phyloP scores from a whole-genome alignment of 208 protist species.

The Tetramitus jugosus region DNA sequence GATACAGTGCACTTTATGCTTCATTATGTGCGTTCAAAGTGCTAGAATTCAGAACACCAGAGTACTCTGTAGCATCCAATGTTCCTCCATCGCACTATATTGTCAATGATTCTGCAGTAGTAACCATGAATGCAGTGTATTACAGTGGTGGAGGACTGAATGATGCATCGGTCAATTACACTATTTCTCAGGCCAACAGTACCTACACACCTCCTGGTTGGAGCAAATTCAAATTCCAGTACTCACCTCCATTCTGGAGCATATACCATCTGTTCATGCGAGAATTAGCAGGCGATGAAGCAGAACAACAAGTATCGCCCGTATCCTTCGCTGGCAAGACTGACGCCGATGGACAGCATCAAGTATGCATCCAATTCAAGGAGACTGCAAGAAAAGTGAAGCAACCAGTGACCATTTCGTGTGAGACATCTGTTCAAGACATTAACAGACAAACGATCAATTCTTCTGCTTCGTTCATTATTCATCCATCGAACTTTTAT shows the following conservation, averaged over 20 bases:
- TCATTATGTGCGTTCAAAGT: neutral
- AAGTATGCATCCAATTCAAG: neutral
- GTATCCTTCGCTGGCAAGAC: no score
- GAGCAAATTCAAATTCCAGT: neutral
- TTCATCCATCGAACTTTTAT: slow-evolving; percentile 19
- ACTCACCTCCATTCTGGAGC: neutral
- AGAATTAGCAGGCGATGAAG: no score
- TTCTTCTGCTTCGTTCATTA: neutral
- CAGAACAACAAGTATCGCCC: no score
- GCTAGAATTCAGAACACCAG: slow-evolving; percentile 20
- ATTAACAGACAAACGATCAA: slow-evolving; percentile 16
- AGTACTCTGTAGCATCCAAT: neutral
- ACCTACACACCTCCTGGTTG: neutral
- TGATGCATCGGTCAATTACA: neutral
- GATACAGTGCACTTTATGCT: neutral
- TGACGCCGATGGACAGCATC: neutral
- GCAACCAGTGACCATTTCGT: neutral
- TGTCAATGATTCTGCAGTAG: neutral
- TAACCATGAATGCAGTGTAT: neutral
- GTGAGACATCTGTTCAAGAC: neutral
- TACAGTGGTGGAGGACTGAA: neutral
- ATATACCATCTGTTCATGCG: no score
- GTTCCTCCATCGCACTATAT: neutral
- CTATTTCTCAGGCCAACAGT: neutral
- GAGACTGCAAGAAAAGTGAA: neutral